Conservation (phyloP, 371 early-diverging fungal genomes). For the Mucor lusitanicus region DNA sequence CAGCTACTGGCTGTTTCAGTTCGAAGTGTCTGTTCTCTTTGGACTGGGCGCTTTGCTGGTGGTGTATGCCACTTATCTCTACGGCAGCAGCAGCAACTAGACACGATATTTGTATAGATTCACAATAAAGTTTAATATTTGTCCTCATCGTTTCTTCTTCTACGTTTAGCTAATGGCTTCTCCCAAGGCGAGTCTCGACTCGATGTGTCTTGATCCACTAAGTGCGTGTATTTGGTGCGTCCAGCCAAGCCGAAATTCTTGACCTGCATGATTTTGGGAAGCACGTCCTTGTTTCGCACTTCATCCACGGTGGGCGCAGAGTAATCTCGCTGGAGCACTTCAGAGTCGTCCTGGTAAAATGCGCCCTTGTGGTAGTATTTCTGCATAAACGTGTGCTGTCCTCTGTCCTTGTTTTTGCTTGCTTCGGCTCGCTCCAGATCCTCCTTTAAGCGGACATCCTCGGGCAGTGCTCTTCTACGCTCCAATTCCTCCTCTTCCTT, state of each 20-base stretch:
- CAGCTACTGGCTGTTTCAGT: conserved; percentile 71
- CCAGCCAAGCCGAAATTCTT: conserved; percentile 89
- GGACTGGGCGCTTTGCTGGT: conserved; percentile 71
- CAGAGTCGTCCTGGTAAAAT: conserved; percentile 74
- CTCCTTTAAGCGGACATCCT: conserved; percentile 73
- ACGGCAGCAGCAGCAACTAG: too few species aligned
- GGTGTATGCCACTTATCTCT: conserved; percentile 72
- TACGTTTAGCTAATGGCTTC: conserved; percentile 29
- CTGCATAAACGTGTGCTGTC: conserved; percentile 65
- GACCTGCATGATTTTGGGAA: conserved; percentile 90
- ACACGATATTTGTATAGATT: too few species aligned
- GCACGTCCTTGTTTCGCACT: conserved; percentile 58
- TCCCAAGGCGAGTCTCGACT: conserved; percentile 40
- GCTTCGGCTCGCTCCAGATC: conserved; percentile 64
- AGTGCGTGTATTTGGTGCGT: conserved; percentile 88
- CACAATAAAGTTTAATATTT: background rate
- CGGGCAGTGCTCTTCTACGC: conserved; percentile 79
- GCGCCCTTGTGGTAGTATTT: conserved; percentile 91
- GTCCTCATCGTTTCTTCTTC: conserved; percentile 19
- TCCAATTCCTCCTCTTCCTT: conserved; percentile 80
- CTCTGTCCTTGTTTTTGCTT: conserved; percentile 54
- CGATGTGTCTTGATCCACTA: conserved; percentile 84
- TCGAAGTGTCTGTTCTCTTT: conserved; percentile 63
- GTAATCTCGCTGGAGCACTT: conserved; percentile 70
- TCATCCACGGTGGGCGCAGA: conserved; percentile 80